These are phyloP conservation scores for Proliferodiscus dingleyae DNA, from an alignment of 2,329 filamentous ascomycete species.

Conservation along the genomic window DNA sequence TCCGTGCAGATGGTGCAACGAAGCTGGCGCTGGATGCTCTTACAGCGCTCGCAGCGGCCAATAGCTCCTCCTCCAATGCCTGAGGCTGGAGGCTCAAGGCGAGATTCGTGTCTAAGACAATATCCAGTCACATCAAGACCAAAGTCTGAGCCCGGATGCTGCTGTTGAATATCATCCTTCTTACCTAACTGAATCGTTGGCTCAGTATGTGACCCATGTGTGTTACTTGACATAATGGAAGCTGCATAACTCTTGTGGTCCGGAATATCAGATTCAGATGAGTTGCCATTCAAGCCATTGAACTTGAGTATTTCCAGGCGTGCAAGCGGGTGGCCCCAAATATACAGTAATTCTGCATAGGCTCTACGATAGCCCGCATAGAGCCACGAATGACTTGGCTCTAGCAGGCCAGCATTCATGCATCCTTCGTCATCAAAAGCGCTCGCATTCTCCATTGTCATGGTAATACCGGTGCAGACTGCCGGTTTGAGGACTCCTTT, in stretches of 20 bases:
- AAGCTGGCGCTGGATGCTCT: constrained; percentile 51
- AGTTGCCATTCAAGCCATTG: constrained; percentile 53
- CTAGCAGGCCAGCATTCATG: constrained; percentile 54
- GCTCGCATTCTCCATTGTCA: constrained; percentile 57
- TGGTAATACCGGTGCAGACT: constrained; percentile 30
- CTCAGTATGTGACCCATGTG: constrained; percentile 23
- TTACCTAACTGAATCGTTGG: constrained; percentile 54
- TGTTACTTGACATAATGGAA: constrained; percentile 27
- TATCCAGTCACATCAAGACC: constrained; percentile 60
- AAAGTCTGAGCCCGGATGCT: constrained; percentile 44
- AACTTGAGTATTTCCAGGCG: constrained; percentile 66
- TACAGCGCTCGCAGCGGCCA: constrained; percentile 46
- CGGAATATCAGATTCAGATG: constrained; percentile 24
- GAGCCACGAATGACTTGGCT: constrained; percentile 41
- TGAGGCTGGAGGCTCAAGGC: constrained; percentile 51
- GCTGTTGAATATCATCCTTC: constrained; percentile 44
- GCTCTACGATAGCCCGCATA: constrained; percentile 59
- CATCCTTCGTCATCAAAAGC: constrained; percentile 66
- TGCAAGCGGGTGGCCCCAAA: constrained; percentile 59
- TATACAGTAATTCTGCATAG: constrained; percentile 65
- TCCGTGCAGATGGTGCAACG: constrained; percentile 59
- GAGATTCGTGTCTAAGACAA: constrained; percentile 57
- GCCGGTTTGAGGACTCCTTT: constrained; percentile 19
- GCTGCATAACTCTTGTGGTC: constrained; percentile 26
- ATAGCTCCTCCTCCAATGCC: constrained; percentile 39